Percentiles rank a stretch among this genome's conserved stretches.
Evolutionary conservation across 2,329 filamentous ascomycete genomes (phyloP).

Genomic region (Colletotrichum australisinense): DNA sequence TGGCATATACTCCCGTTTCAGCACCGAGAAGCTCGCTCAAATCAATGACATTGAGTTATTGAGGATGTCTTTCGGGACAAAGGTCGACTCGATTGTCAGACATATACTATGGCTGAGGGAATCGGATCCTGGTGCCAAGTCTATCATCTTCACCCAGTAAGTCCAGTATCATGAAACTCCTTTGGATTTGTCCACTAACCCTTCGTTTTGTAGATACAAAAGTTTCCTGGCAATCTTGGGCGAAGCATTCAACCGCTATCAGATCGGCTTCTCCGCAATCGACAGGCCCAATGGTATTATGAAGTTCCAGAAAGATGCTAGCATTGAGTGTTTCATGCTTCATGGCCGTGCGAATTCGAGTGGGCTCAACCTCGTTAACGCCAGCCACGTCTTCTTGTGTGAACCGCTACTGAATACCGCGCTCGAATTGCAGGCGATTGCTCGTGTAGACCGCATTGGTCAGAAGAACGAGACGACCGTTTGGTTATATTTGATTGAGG

Average conservation of each 20-base stretch:
- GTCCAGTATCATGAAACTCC: constrained; percentile 17
- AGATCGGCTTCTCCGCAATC: constrained; percentile 80
- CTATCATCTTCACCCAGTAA: constrained; percentile 90
- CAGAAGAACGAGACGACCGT: constrained; percentile 90
- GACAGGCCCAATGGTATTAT: constrained; percentile 76
- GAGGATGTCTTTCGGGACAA: constrained; percentile 83
- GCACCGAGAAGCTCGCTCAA: constrained; percentile 75
- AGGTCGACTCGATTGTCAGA: constrained; percentile 84
- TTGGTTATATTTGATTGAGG: constrained; percentile 93
- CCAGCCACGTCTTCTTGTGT: constrained; percentile 93
- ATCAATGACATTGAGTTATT: constrained; percentile 86
- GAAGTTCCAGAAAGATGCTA: constrained; percentile 80
- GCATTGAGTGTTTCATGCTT: constrained; percentile 84
- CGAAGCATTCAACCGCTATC: constrained; percentile 75
- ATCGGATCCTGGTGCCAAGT: constrained; percentile 87
- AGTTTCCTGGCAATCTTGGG: constrained; percentile 82
- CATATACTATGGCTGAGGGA: constrained; percentile 89
- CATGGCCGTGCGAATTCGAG: constrained; percentile 90
- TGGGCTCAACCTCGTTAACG: constrained; percentile 91
- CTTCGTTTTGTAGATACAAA: constrained; percentile 61
- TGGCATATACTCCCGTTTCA: constrained; percentile 83
- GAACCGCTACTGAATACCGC: constrained; percentile 95
- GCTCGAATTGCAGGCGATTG: constrained; percentile 93
- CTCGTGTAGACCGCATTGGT: constrained; percentile 93
- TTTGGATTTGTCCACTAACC: constrained; percentile 27